These are phyloP conservation scores for Trametes punicea DNA, from an alignment of 768 basidiomycete genomes.

Conservation along the genomic window DNA sequence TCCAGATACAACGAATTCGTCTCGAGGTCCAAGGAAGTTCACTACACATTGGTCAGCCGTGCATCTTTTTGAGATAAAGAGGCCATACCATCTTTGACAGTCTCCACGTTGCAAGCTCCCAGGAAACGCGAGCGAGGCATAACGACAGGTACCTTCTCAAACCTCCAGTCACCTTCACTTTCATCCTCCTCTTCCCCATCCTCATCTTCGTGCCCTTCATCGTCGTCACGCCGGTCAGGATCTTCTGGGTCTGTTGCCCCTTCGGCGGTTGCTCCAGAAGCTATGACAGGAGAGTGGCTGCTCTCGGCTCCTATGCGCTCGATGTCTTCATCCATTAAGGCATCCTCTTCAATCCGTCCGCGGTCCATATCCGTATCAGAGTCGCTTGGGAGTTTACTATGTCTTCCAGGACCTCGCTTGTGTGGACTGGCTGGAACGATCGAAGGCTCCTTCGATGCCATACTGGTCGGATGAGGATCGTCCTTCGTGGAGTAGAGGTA, in stretches of 20 bases:
- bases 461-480: conserved; percentile 38
- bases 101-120: conserved; percentile 77
- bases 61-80: neutral
- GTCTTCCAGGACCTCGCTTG: neutral
- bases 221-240: conserved; percentile 17
- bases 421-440: conserved; percentile 18
- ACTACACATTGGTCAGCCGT: conserved; percentile 40
- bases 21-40: conserved; percentile 76
- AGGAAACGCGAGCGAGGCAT: conserved; percentile 59
- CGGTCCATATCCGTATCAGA: neutral
- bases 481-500: conserved; percentile 75
- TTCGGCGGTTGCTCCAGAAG: neutral
- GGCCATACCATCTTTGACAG: conserved; percentile 79
- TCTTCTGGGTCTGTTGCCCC: neutral
- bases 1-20: conserved; percentile 78
- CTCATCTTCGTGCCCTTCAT: conserved; percentile 32
- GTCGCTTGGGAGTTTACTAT: neutral
- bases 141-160: conserved; percentile 48
- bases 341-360: conserved; percentile 20
- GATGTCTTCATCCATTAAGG: conserved; percentile 29
- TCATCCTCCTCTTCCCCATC: conserved; percentile 28
- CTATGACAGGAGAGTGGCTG: neutral
- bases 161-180: conserved; percentile 17
- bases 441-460: conserved; percentile 13
- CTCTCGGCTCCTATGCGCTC: conserved; percentile 25